These are phyloP conservation scores for Curvularia sp. DNA, from an alignment of 2,329 filamentous ascomycete genomes.

Conservation along the genomic window DNA sequence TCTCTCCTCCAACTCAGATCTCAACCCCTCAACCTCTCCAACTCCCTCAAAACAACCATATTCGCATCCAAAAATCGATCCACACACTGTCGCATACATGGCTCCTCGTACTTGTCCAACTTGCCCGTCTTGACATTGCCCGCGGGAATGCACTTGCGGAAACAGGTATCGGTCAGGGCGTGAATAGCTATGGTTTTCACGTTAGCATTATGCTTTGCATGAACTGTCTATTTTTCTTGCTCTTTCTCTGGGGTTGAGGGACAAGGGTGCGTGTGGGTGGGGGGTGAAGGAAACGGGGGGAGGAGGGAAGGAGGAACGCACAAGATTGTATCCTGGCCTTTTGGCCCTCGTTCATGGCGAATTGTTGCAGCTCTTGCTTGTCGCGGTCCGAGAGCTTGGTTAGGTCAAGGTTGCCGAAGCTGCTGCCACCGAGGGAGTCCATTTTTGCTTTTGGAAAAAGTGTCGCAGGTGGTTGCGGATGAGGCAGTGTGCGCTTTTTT, in stretches of 20 bases:
- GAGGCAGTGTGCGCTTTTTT: slow-evolving; percentile 4
- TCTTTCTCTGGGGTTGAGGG: too few relatives aligned
- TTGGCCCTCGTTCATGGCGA: slow-evolving; percentile 83
- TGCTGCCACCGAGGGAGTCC: slow-evolving; percentile 54
- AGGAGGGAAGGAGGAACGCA: slow-evolving; percentile 22
- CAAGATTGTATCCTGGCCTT: slow-evolving; percentile 72
- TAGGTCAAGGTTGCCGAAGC: slow-evolving; percentile 65
- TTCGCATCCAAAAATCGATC: slow-evolving; percentile 93
- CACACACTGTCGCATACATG: slow-evolving; percentile 90
- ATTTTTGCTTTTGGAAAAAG: slow-evolving; percentile 21
- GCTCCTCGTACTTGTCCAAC: slow-evolving; percentile 79
- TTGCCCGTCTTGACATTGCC: slow-evolving; percentile 72
- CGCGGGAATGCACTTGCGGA: slow-evolving; percentile 88
- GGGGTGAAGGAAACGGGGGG: not conserved
- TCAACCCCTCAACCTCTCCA: slow-evolving; percentile 65
- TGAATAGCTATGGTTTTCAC: slow-evolving; percentile 61
- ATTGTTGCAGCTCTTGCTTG: slow-evolving; percentile 86
- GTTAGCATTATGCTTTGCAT: too few relatives aligned
- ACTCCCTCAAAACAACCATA: slow-evolving; percentile 80
- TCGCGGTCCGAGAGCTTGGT: slow-evolving; percentile 79
- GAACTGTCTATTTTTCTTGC: too few relatives aligned
- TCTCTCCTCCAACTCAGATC: not conserved
- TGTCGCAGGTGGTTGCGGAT: not conserved
- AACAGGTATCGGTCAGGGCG: slow-evolving; percentile 79
- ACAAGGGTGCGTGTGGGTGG: too few relatives aligned